These are phyloP conservation scores for Rhodotorula diobovata DNA, from an alignment of 768 basidiomycete species.

Conservation along the genomic window DNA sequence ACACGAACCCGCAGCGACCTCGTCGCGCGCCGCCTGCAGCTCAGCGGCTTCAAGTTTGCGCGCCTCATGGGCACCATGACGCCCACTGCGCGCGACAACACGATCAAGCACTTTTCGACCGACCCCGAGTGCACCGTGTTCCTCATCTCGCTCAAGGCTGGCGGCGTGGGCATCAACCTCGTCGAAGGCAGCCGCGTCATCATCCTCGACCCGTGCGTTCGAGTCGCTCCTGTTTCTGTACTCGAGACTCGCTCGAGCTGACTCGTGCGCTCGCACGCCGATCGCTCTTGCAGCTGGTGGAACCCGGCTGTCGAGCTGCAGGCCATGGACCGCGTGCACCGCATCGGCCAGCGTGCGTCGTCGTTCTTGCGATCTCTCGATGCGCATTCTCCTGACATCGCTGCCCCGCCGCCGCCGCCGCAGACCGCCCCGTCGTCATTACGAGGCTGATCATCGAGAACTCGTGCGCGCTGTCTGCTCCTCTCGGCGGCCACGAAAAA, in stretches of 20 bases:
- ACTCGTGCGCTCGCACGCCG: too few relatives aligned
- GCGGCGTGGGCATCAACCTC: conserved; percentile 79
- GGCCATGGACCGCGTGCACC: conserved; percentile 41
- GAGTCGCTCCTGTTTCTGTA: too few relatives aligned
- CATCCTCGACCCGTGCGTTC: conserved; percentile 49
- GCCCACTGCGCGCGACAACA: conserved; percentile 81
- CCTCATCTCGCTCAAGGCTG: conserved; percentile 86
- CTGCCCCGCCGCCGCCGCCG: background rate
- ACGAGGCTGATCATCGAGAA: conserved; percentile 94
- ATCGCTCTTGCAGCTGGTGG: conserved; percentile 54
- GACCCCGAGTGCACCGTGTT: conserved; percentile 88
- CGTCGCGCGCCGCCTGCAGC: conserved; percentile 85
- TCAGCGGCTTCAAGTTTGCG: conserved; percentile 85
- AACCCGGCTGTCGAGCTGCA: conserved; percentile 72
- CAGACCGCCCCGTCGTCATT: conserved; percentile 85
- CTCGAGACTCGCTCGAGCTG: too few relatives aligned
- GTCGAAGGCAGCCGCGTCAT: conserved; percentile 55
- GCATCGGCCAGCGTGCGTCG: conserved; percentile 35
- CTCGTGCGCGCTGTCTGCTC: conserved; percentile 43
- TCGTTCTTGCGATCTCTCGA: background rate
- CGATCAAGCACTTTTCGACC: conserved; percentile 36
- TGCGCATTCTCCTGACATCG: background rate
- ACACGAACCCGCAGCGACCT: conserved; percentile 68
- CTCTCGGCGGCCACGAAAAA: too few relatives aligned
- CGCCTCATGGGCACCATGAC: conserved; percentile 94